Evolutionary conservation across 352 stramenopile genomes (phyloP).

Genomic region (Pythium coloratum): DNA sequence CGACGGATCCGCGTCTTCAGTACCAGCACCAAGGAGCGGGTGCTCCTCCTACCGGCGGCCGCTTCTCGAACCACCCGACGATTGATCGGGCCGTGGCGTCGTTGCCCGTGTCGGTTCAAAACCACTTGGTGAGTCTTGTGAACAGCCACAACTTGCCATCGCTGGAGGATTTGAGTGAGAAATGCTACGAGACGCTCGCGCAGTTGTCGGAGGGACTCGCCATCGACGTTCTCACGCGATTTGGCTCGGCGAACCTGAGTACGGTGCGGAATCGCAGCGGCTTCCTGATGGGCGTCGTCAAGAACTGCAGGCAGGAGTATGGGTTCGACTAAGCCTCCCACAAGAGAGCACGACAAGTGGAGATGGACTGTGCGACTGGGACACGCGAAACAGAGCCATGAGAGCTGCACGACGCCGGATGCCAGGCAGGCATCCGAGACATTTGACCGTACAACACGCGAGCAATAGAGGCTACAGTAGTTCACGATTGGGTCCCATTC

Average conservation of each 20-base stretch:
- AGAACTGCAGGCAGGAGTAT: slow-evolving; percentile 77
- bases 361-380: not conserved
- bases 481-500: not conserved
- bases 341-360: not conserved
- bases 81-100: slow-evolving; percentile 30
- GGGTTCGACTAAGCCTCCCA: slow-evolving; percentile 42
- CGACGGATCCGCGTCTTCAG: not conserved
- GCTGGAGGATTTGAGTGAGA: slow-evolving; percentile 73
- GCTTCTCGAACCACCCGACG: slow-evolving; percentile 28
- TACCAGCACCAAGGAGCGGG: not conserved
- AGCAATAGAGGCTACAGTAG: not conserved
- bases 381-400: no score
- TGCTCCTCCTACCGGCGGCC: slow-evolving; percentile 5
- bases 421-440: no score
- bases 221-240: slow-evolving; percentile 75
- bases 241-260: slow-evolving; percentile 66
- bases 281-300: slow-evolving; percentile 83
- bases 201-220: slow-evolving; percentile 72
- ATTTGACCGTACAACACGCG: not conserved
- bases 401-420: no score
- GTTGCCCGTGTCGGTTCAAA: slow-evolving; percentile 66
- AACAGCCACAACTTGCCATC: slow-evolving; percentile 52
- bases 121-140: slow-evolving; percentile 64
- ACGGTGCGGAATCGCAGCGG: slow-evolving; percentile 78
- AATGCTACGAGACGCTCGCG: slow-evolving; percentile 81